phyloP scores from a whole-genome alignment of 2,329 filamentous ascomycete genomes.

The Phialemoniopsis sp. region DNA sequence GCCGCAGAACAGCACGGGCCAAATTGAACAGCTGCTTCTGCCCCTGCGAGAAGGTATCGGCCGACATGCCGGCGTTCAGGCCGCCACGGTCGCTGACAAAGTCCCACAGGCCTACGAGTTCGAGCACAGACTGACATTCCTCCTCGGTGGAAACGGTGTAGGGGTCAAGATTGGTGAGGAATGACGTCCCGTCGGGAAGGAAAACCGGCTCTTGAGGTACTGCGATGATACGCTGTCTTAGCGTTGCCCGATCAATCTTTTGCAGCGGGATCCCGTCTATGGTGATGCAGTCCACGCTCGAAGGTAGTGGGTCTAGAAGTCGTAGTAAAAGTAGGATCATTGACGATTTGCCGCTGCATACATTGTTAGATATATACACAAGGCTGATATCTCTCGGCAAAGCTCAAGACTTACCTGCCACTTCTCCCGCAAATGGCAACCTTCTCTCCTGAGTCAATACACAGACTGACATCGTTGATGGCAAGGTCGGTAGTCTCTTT shows the following conservation, averaged over 20 bases:
- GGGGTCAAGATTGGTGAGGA: slow-evolving; percentile 2
- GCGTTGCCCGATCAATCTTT: background rate
- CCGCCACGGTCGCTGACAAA: slow-evolving; percentile 28
- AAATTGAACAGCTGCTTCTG: slow-evolving; percentile 63
- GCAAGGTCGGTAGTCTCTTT: background rate
- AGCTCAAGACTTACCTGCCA: background rate
- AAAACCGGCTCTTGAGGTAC: slow-evolving; percentile 5
- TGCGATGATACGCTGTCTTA: slow-evolving; percentile 1
- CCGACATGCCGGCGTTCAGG: slow-evolving; percentile 31
- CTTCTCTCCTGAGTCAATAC: background rate
- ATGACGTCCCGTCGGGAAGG: background rate
- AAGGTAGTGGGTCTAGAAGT: too few relatives aligned
- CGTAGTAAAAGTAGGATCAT: too few relatives aligned
- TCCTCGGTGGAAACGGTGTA: slow-evolving; percentile 17
- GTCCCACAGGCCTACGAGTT: slow-evolving; percentile 24
- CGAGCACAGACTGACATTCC: slow-evolving; percentile 29
- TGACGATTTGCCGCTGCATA: too few relatives aligned
- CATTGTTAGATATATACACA: too few relatives aligned
- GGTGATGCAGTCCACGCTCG: too few relatives aligned
- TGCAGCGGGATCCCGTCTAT: too few relatives aligned
- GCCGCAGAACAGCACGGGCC: slow-evolving; percentile 50
- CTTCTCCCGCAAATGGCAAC: slow-evolving; percentile 3
- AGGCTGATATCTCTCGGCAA: background rate
- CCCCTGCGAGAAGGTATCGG: slow-evolving; percentile 48
- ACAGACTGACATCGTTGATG: background rate